A percentile compares a stretch with the other conserved stretches of the same genome.
These are phyloP conservation scores for Nepenthes alata DNA, from an alignment of 179 eudicot genomes.

Conservation along the genomic window DNA sequence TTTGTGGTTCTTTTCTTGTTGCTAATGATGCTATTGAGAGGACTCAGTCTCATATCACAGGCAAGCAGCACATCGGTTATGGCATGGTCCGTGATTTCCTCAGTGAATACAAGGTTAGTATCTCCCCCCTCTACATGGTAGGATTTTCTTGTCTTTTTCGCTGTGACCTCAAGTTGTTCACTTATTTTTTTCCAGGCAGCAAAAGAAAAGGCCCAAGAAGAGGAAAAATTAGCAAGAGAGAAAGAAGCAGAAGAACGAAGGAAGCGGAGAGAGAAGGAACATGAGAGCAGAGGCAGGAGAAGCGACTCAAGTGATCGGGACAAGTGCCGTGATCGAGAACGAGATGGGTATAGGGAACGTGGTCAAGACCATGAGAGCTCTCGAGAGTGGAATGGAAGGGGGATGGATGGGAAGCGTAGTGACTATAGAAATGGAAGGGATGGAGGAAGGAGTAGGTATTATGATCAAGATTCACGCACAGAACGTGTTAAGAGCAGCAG, in stretches of 20 bases:
- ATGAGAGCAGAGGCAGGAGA: constrained; percentile 54
- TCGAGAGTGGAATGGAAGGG: constrained; percentile 50
- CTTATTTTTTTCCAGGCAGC: constrained; percentile 37
- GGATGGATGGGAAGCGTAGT: constrained; percentile 32
- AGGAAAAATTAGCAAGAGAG: constrained; percentile 73
- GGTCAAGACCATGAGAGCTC: constrained; percentile 50
- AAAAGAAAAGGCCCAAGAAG: constrained; percentile 80
- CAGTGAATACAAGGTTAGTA: constrained; percentile 57
- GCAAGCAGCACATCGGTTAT: constrained; percentile 95
- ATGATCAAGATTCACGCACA: constrained; percentile 23
- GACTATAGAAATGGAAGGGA: constrained; percentile 67
- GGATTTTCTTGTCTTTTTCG: constrained; percentile 3
- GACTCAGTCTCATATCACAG: constrained; percentile 90
- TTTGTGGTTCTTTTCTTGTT: constrained; percentile 86
- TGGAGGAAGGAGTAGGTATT: constrained; percentile 60
- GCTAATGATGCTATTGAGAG: constrained; percentile 96
- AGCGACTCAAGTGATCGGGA: constrained; percentile 71
- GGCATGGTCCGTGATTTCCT: constrained; percentile 91
- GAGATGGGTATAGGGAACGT: constrained; percentile 25
- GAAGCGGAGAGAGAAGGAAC: constrained; percentile 57
- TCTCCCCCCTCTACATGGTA: background rate
- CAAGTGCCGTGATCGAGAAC: constrained; percentile 36
- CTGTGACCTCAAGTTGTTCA: background rate
- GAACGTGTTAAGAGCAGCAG: constrained; percentile 62
- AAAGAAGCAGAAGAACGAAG: constrained; percentile 69